These are phyloP conservation scores for Trifolium dubium DNA, from an alignment of 306 rosid genomes.

Conservation along the genomic window DNA sequence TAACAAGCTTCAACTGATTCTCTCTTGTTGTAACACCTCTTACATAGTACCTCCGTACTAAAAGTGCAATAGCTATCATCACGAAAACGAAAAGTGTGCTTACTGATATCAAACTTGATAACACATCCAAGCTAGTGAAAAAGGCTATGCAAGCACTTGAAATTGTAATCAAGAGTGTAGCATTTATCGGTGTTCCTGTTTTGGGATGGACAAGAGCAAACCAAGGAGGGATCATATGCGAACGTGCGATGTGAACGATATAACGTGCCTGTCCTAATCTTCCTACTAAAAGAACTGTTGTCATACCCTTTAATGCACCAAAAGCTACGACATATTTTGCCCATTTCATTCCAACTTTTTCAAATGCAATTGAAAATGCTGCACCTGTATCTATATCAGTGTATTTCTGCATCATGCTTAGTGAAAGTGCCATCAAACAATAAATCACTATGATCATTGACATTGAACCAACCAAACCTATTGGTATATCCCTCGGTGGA, in stretches of 20 bases:
- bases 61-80: constrained; percentile 78
- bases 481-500: constrained; percentile 71
- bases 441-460: constrained; percentile 63
- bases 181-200: constrained; percentile 81
- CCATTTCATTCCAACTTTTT: constrained; percentile 75
- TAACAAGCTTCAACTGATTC: constrained; percentile 53
- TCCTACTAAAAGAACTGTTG: constrained; percentile 72
- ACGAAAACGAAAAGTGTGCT: constrained; percentile 74
- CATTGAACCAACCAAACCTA: constrained; percentile 78
- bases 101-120: constrained; percentile 67
- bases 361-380: constrained; percentile 70
- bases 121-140: constrained; percentile 63
- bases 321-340: constrained; percentile 77
- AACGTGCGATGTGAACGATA: constrained; percentile 73
- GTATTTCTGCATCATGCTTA: constrained; percentile 82
- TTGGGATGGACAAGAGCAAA: constrained; percentile 81
- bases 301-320: constrained; percentile 79
- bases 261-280: constrained; percentile 64
- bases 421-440: constrained; percentile 73
- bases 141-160: constrained; percentile 62
- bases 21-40: constrained; percentile 55
- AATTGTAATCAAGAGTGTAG: constrained; percentile 63
- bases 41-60: constrained; percentile 77
- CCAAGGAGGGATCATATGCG: constrained; percentile 85
- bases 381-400: constrained; percentile 62